phyloP scores from a whole-genome alignment of 768 basidiomycete species.

The Phylloporus arenicola region DNA sequence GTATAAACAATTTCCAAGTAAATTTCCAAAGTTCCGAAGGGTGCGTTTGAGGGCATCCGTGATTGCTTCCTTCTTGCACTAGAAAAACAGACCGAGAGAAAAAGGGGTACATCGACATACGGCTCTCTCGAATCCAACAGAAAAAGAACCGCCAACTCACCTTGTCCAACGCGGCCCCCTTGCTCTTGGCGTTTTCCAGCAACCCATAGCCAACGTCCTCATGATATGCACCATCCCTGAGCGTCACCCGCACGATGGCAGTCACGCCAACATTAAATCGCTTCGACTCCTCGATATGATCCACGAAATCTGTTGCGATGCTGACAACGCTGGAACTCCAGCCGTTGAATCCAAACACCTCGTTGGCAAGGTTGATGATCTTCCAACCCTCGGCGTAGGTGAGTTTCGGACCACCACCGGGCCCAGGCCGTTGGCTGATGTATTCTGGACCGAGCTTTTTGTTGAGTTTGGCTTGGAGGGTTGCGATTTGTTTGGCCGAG shows the following conservation, averaged over 20 bases:
- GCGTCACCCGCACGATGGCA: constrained; percentile 80
- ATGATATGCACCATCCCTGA: constrained; percentile 83
- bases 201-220: constrained; percentile 94
- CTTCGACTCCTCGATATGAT: constrained; percentile 62
- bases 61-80: constrained; percentile 99
- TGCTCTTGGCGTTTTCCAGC: constrained; percentile 79
- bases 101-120: background rate
- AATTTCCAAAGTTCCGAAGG: constrained; percentile 87
- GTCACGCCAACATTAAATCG: constrained; percentile 72
- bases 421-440: constrained; percentile 83
- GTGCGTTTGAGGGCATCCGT: constrained; percentile 93
- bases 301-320: constrained; percentile 73
- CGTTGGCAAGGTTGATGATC: constrained; percentile 95
- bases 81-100: background rate
- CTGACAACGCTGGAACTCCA: constrained; percentile 81
- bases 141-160: constrained; percentile 38
- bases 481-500: constrained; percentile 49
- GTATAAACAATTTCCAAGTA: constrained; percentile 96
- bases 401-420: constrained; percentile 79
- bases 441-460: constrained; percentile 93
- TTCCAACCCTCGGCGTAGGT: constrained; percentile 98
- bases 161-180: constrained; percentile 87
- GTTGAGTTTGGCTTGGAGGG: constrained; percentile 75
- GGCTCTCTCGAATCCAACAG: background rate
- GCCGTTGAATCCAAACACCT: constrained; percentile 97